These are phyloP conservation scores for Canariomyces notabilis DNA, from an alignment of 2,329 filamentous ascomycete species.

Conservation along the genomic window DNA sequence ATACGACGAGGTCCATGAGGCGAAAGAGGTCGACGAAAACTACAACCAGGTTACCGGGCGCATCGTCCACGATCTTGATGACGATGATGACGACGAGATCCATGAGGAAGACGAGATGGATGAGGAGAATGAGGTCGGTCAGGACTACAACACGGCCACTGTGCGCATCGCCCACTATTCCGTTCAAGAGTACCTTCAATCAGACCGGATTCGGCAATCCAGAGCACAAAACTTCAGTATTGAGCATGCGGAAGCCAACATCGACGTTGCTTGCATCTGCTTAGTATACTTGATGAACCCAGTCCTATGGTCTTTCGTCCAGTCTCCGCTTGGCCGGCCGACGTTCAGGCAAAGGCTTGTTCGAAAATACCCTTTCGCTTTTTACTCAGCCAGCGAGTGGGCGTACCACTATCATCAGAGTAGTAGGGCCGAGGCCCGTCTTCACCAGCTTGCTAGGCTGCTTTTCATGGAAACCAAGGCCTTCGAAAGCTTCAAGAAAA, in stretches of 20 bases:
- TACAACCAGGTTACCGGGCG: too few relatives aligned
- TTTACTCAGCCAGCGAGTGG: not conserved
- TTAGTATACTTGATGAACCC: conserved; percentile 13
- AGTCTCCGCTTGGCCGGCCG: too few relatives aligned
- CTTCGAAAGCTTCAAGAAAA: not conserved
- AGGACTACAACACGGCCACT: not conserved
- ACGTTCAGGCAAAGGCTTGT: not conserved
- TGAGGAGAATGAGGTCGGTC: too few relatives aligned
- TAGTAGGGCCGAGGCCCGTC: not conserved
- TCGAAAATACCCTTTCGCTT: not conserved
- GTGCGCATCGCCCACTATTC: conserved; percentile 18
- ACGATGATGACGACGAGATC: too few relatives aligned
- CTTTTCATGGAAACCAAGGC: not conserved
- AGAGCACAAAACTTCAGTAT: conserved; percentile 5
- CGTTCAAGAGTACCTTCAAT: conserved; percentile 17
- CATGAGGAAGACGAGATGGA: too few relatives aligned
- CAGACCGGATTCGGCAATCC: conserved; percentile 7
- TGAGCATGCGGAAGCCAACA: conserved; percentile 6
- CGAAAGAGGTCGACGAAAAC: too few relatives aligned
- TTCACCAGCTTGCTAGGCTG: not conserved
- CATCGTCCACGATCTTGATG: too few relatives aligned
- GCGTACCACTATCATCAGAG: not conserved
- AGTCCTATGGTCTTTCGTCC: not conserved
- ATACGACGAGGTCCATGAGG: too few relatives aligned
- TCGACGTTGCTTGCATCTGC: conserved; percentile 14